These are phyloP conservation scores for Sarocladiaceae sp. DNA, from an alignment of 2,329 filamentous ascomycete species.

Conservation along the genomic window DNA sequence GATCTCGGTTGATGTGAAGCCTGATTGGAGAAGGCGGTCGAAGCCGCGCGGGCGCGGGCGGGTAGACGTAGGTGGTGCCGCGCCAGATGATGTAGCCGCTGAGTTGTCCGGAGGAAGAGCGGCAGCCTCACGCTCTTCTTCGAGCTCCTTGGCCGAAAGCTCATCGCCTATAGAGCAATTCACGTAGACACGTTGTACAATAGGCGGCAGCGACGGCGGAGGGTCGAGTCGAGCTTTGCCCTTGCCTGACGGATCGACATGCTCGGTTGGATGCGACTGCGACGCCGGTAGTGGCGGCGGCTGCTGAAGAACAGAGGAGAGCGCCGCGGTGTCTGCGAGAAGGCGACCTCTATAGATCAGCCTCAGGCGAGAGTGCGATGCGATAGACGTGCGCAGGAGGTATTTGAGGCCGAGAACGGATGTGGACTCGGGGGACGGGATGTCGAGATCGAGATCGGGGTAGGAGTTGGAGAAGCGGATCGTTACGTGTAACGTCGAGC, in stretches of 20 bases:
- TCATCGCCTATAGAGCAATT: slow-evolving; percentile 90
- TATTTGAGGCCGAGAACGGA: slow-evolving; percentile 78
- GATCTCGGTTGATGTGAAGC: slow-evolving; percentile 80
- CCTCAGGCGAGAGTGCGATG: slow-evolving; percentile 68
- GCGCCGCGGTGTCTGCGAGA: slow-evolving; percentile 66
- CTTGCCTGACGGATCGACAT: slow-evolving; percentile 43
- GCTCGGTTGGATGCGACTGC: slow-evolving; percentile 38
- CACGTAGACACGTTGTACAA: slow-evolving; percentile 68
- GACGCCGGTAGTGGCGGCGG: slow-evolving; percentile 55
- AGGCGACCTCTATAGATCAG: slow-evolving; percentile 89
- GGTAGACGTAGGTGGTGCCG: slow-evolving; percentile 19
- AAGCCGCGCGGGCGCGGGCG: slow-evolving; percentile 63
- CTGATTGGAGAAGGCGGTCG: slow-evolving; percentile 75
- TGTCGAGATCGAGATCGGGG: slow-evolving; percentile 76
- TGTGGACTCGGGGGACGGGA: slow-evolving; percentile 62
- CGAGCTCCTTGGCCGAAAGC: slow-evolving; percentile 66
- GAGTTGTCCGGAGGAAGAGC: slow-evolving; percentile 33
- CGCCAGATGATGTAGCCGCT: slow-evolving; percentile 41
- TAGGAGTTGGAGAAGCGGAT: slow-evolving; percentile 87
- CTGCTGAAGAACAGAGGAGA: slow-evolving; percentile 57
- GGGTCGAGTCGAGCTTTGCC: slow-evolving; percentile 50
- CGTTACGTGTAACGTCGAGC: slow-evolving; percentile 64
- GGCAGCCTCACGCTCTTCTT: slow-evolving; percentile 55
- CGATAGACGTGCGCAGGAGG: slow-evolving; percentile 70
- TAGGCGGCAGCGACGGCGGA: slow-evolving; percentile 8